A percentile compares a stretch with the other conserved stretches of the same genome.
Evolutionary conservation across 352 stramenopile species (phyloP).

Genomic region (Globisporangium barbulae): DNA sequence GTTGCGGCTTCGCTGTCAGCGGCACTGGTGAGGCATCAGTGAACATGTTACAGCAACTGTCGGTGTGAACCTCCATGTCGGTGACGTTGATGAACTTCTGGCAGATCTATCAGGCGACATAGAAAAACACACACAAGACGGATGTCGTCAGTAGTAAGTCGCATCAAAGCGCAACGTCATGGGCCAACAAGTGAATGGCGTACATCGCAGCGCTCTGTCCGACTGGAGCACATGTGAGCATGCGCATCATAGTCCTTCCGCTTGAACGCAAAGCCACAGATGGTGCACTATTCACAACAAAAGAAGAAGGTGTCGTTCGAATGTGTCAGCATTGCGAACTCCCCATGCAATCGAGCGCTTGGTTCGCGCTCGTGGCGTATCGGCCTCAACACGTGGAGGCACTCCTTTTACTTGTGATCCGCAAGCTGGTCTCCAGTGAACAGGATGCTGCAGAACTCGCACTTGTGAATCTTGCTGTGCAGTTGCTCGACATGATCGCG

Average conservation of each 20-base stretch:
- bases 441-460: slow-evolving; percentile 22
- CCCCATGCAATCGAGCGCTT: not conserved
- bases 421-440: slow-evolving; percentile 28
- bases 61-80: slow-evolving; percentile 26
- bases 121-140: not conserved
- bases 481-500: slow-evolving; percentile 19
- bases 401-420: slow-evolving; percentile 21
- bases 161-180: too few species aligned
- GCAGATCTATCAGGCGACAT: slow-evolving; percentile 27
- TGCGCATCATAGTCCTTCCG: slow-evolving; percentile 37
- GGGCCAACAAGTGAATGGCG: slow-evolving; percentile 1
- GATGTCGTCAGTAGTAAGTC: too few species aligned
- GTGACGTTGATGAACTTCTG: slow-evolving; percentile 44
- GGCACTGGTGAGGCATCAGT: not conserved
- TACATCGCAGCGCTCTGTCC: slow-evolving; percentile 57
- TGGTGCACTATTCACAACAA: slow-evolving; percentile 25
- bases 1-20: not conserved
- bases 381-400: slow-evolving; percentile 24
- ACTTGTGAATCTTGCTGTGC: slow-evolving; percentile 24
- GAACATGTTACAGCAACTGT: slow-evolving; percentile 10
- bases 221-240: slow-evolving; percentile 37
- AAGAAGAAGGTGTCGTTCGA: too few species aligned
- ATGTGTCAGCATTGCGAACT: not conserved
- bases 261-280: slow-evolving; percentile 55
- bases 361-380: slow-evolving; percentile 11